phyloP scores from a whole-genome alignment of 2,329 filamentous ascomycete species.

The Cytospora piceae region DNA sequence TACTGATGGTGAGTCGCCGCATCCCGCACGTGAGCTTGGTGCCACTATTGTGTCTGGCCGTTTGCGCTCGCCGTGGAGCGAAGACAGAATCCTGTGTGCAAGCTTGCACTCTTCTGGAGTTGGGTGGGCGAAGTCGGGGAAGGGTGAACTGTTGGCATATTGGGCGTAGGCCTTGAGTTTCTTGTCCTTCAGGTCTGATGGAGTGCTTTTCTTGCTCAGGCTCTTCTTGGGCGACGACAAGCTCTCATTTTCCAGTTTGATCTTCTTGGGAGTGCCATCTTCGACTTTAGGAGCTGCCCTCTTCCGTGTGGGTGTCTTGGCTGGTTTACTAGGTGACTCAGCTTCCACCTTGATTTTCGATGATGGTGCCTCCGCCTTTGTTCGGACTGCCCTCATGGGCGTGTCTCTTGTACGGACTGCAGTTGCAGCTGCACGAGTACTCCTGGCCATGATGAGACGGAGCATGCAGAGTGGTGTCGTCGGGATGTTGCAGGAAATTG shows the following conservation, averaged over 20 bases:
- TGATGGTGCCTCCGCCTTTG: conserved; percentile 20
- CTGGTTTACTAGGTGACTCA: background rate
- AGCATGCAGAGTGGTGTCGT: conserved; percentile 16
- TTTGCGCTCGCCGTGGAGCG: conserved; percentile 65
- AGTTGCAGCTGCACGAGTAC: conserved; percentile 25
- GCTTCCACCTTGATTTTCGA: conserved; percentile 18
- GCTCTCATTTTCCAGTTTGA: conserved; percentile 18
- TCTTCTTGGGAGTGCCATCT: conserved; percentile 19
- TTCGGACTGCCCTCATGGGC: conserved; percentile 24
- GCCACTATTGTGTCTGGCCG: conserved; percentile 65
- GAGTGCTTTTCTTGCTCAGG: conserved; percentile 19
- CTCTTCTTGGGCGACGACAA: conserved; percentile 17
- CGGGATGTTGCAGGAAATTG: background rate
- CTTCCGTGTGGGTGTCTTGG: conserved; percentile 17
- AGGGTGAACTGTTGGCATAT: conserved; percentile 58
- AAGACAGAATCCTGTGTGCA: conserved; percentile 67
- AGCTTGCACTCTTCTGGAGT: conserved; percentile 69
- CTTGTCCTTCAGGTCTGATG: conserved; percentile 42
- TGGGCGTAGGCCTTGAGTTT: conserved; percentile 50
- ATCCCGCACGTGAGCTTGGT: conserved; percentile 67
- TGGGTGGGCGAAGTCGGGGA: conserved; percentile 68
- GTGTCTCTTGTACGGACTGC: conserved; percentile 16
- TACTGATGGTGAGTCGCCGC: conserved; percentile 54
- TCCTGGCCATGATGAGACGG: conserved; percentile 24
- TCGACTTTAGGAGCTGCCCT: conserved; percentile 25